Conservation (phyloP, 2,329 filamentous ascomycete genomes). For the Zasmidium citrigriseum region DNA sequence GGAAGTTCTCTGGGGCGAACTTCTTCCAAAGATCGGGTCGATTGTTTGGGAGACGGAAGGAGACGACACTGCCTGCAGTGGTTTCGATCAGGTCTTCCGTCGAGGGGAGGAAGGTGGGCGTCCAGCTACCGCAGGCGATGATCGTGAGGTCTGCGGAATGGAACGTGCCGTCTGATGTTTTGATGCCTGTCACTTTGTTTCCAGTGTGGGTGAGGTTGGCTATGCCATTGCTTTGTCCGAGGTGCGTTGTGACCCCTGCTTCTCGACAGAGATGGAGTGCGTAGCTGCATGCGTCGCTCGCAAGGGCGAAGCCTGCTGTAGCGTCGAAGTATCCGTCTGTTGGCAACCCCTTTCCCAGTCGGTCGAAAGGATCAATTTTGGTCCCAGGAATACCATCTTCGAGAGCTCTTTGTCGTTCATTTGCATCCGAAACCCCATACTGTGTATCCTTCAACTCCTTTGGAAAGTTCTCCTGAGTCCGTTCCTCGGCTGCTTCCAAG, state of each 20-base stretch:
- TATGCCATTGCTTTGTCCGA: neutral
- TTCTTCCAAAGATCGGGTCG: constrained; percentile 39
- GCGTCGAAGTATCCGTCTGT: neutral
- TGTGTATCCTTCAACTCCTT: too few species aligned
- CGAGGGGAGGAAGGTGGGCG: constrained; percentile 36
- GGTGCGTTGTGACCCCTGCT: neutral
- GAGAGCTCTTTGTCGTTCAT: too few species aligned
- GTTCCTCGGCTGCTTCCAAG: neutral
- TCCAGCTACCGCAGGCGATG: constrained; percentile 29
- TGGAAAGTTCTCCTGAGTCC: constrained; percentile 1
- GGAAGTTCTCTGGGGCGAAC: constrained; percentile 47
- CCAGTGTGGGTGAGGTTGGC: too few species aligned
- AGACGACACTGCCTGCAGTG: constrained; percentile 49
- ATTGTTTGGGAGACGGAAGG: constrained; percentile 45
- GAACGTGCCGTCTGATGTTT: constrained; percentile 47
- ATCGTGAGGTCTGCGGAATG: constrained; percentile 19
- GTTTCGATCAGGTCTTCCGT: constrained; percentile 43
- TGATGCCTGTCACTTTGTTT: constrained; percentile 4
- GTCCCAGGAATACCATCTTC: too few species aligned
- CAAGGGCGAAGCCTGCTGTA: neutral
- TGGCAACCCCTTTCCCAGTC: neutral
- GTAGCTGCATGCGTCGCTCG: neutral
- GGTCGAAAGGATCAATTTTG: neutral
- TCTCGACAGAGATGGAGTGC: neutral
- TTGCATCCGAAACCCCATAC: too few species aligned